Evolutionary conservation across 805 yeast species (phyloP).

Genomic region (Pichia pseudocactophila): DNA sequence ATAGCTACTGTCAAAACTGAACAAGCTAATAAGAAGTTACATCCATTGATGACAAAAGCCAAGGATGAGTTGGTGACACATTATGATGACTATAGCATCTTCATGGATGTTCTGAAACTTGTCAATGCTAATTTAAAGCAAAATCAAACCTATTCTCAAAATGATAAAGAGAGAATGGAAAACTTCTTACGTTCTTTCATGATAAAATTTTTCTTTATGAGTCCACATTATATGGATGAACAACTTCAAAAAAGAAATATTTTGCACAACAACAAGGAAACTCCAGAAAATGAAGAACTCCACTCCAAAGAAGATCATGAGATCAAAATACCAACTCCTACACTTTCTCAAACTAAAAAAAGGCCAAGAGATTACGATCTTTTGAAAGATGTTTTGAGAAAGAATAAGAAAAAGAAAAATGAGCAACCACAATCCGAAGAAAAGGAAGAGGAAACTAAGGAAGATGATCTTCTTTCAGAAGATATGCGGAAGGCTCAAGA

Average conservation of each 20-base stretch:
- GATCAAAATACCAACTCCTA: conserved; percentile 9
- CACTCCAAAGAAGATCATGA: conserved; percentile 8
- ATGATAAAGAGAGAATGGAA: conserved; percentile 70
- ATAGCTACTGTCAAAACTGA: conserved; percentile 88
- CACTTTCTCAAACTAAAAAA: conserved; percentile 29
- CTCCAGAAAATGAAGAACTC: conserved; percentile 11
- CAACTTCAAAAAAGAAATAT: conserved; percentile 29
- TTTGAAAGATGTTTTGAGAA: conserved; percentile 50
- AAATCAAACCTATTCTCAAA: conserved; percentile 65
- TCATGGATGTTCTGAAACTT: conserved; percentile 65
- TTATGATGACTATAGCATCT: conserved; percentile 56
- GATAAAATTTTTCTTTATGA: conserved; percentile 59
- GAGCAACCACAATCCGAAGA: conserved; percentile 5
- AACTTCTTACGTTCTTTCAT: conserved; percentile 64
- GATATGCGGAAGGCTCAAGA: conserved; percentile 28
- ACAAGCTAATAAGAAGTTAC: conserved; percentile 76
- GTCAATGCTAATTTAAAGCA: conserved; percentile 58
- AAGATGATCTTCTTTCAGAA: conserved; percentile 9
- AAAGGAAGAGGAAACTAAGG: not conserved
- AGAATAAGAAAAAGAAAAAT: conserved; percentile 24
- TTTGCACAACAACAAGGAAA: conserved; percentile 19
- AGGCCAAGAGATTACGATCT: conserved; percentile 51
- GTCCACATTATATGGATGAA: conserved; percentile 39
- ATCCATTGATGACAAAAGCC: conserved; percentile 83
- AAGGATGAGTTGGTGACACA: conserved; percentile 53